phyloP scores from a whole-genome alignment of 208 protist genomes.

The Crithidia bombi region DNA sequence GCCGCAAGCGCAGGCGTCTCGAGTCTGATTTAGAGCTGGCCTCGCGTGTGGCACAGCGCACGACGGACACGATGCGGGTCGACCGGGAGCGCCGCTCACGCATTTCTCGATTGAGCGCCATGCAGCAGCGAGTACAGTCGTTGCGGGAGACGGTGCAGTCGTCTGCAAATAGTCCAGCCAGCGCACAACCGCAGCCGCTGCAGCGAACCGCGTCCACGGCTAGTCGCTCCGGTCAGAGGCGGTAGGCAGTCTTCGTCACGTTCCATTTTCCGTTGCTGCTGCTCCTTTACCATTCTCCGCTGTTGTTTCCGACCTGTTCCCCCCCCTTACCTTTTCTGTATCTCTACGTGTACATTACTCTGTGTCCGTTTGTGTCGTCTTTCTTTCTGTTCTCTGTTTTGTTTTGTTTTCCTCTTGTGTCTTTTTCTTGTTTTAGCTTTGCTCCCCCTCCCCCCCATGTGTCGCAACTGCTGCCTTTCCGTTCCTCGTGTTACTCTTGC shows the following conservation, averaged over 20 bases:
- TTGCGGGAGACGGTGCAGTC: constrained; percentile 49
- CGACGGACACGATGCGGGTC: constrained; percentile 54
- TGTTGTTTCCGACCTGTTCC: constrained; percentile 17
- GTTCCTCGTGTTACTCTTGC: too few species aligned
- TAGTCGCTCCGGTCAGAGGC: constrained; percentile 24
- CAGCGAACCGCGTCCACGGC: constrained; percentile 13
- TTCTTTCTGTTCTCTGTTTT: not conserved
- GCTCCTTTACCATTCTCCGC: not conserved
- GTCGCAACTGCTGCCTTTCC: too few species aligned
- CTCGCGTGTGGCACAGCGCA: constrained; percentile 61
- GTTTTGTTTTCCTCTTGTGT: not conserved
- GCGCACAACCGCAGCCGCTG: constrained; percentile 11
- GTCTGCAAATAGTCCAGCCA: not conserved
- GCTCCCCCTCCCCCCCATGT: too few species aligned
- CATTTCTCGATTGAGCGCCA: constrained; percentile 60
- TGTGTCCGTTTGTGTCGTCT: not conserved
- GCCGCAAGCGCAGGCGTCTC: constrained; percentile 54
- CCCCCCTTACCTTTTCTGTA: constrained; percentile 17
- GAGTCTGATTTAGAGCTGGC: constrained; percentile 72
- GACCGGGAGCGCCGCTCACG: constrained; percentile 70
- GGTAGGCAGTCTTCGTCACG: constrained; percentile 1
- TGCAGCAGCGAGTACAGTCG: constrained; percentile 72
- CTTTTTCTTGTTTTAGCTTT: constrained; percentile 5
- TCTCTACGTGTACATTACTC: constrained; percentile 22
- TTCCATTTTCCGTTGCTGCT: not conserved